Percentiles rank a stretch among this genome's conserved stretches.
Evolutionary conservation across 1,284 basidiomycete genomes (phyloP).

Genomic region (Rhodofomes roseus): DNA sequence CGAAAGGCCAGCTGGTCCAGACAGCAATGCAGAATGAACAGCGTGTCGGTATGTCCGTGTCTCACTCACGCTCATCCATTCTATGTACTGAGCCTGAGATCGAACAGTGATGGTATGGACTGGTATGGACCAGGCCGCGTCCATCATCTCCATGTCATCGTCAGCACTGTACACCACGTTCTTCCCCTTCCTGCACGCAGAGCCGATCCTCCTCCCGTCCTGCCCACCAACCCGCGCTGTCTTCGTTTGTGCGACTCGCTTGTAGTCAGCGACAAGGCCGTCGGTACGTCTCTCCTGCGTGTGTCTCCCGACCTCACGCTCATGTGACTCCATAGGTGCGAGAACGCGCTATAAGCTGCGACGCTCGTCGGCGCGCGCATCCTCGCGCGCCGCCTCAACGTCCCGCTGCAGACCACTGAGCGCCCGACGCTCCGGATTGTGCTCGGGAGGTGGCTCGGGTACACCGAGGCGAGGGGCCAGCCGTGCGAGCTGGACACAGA

Average conservation of each 20-base stretch:
- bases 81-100: constrained; percentile 40
- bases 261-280: constrained; percentile 79
- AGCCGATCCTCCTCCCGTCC: constrained; percentile 56
- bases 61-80: background rate
- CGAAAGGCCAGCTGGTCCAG: constrained; percentile 69
- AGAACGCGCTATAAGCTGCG: constrained; percentile 80
- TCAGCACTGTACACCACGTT: constrained; percentile 80
- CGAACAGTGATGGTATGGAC: constrained; percentile 79
- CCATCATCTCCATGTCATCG: constrained; percentile 65
- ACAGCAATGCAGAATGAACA: constrained; percentile 82
- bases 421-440: constrained; percentile 40
- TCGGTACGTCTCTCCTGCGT: constrained; percentile 33
- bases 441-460: constrained; percentile 46
- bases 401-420: constrained; percentile 40
- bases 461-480: constrained; percentile 39
- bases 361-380: constrained; percentile 76
- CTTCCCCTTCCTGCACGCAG: constrained; percentile 69
- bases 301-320: background rate
- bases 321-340: constrained; percentile 37
- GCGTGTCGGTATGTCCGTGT: constrained; percentile 57
- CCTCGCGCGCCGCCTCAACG: constrained; percentile 54
- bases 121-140: constrained; percentile 84
- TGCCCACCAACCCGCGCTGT: constrained; percentile 44
- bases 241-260: constrained; percentile 85
- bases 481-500: constrained; percentile 36